Conservation (phyloP, 2,329 filamentous ascomycete genomes). For the Phialocephala subalpina region DNA sequence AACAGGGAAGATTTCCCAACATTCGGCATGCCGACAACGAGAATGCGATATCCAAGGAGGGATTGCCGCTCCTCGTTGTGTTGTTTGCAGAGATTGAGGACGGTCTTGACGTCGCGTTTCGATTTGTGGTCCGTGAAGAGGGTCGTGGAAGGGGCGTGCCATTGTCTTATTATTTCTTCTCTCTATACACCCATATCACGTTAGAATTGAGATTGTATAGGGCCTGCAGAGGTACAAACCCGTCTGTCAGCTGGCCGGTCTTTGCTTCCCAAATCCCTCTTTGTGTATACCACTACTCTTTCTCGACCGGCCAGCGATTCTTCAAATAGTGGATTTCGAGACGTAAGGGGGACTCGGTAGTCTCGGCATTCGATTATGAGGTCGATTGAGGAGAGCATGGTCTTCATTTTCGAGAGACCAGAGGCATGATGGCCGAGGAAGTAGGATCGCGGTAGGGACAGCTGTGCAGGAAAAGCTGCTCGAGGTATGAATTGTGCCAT, state of each 20-base stretch:
- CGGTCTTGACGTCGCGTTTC: constrained; percentile 50
- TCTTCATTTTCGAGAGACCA: constrained; percentile 83
- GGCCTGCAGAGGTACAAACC: constrained; percentile 42
- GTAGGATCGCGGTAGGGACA: constrained; percentile 85
- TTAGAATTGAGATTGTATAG: not conserved
- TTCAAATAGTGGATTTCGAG: constrained; percentile 90
- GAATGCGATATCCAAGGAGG: constrained; percentile 82
- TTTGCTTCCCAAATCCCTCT: constrained; percentile 74
- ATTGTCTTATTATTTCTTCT: constrained; percentile 59
- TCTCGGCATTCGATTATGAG: constrained; percentile 95
- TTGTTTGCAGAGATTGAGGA: constrained; percentile 57
- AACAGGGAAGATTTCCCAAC: constrained; percentile 96
- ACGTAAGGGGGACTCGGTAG: constrained; percentile 87
- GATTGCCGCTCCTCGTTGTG: constrained; percentile 60
- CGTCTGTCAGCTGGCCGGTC: constrained; percentile 49
- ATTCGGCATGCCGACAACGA: constrained; percentile 98
- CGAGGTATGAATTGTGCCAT: constrained; percentile 73
- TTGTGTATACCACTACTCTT: constrained; percentile 90
- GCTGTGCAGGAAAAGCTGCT: constrained; percentile 72
- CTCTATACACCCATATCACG: constrained; percentile 43
- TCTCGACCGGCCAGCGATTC: constrained; percentile 74
- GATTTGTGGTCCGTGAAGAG: constrained; percentile 61
- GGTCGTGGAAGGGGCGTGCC: constrained; percentile 59
- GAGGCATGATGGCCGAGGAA: constrained; percentile 92
- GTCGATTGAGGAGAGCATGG: constrained; percentile 79